Evolutionary conservation across 1,284 basidiomycete genomes (phyloP).

Genomic region (Pisolithus thermaeus): DNA sequence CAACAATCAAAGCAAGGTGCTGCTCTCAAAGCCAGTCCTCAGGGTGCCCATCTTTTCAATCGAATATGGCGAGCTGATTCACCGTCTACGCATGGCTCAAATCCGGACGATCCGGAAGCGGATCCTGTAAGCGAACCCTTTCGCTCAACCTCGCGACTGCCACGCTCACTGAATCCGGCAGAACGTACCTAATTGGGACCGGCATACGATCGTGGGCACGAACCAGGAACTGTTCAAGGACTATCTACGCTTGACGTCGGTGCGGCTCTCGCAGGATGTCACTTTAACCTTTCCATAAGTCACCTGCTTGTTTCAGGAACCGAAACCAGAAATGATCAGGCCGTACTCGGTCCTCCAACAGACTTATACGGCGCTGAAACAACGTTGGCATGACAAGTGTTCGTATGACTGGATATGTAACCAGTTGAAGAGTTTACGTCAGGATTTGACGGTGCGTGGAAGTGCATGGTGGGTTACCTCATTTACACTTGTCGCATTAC

Average conservation of each 20-base stretch:
- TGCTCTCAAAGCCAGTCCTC: constrained; percentile 42
- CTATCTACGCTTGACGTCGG: constrained; percentile 91
- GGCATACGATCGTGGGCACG: constrained; percentile 90
- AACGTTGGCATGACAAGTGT: constrained; percentile 79
- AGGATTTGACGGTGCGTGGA: constrained; percentile 88
- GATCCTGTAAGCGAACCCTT: constrained; percentile 51
- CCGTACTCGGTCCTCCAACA: constrained; percentile 81
- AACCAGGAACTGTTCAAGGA: constrained; percentile 89
- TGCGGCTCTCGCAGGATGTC: constrained; percentile 32
- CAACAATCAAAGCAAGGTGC: constrained; percentile 23
- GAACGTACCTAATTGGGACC: constrained; percentile 98
- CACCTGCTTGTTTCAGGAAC: constrained; percentile 56
- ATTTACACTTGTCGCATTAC: constrained; percentile 14
- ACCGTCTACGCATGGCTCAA: constrained; percentile 39
- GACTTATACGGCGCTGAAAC: constrained; percentile 85
- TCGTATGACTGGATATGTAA: constrained; percentile 95
- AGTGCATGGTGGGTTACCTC: constrained; percentile 10
- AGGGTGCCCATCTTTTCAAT: constrained; percentile 46
- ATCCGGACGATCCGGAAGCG: constrained; percentile 60
- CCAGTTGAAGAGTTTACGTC: constrained; percentile 96
- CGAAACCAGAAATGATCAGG: constrained; percentile 90
- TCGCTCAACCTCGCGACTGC: constrained; percentile 3
- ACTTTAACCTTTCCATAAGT: constrained; percentile 7
- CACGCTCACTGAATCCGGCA: constrained; percentile 27
- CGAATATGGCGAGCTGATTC: constrained; percentile 41